A percentile compares a stretch with the other conserved stretches of the same genome.
Evolutionary conservation across 2,329 filamentous ascomycete species (phyloP).

Genomic region (Trichophyton verrucosum): DNA sequence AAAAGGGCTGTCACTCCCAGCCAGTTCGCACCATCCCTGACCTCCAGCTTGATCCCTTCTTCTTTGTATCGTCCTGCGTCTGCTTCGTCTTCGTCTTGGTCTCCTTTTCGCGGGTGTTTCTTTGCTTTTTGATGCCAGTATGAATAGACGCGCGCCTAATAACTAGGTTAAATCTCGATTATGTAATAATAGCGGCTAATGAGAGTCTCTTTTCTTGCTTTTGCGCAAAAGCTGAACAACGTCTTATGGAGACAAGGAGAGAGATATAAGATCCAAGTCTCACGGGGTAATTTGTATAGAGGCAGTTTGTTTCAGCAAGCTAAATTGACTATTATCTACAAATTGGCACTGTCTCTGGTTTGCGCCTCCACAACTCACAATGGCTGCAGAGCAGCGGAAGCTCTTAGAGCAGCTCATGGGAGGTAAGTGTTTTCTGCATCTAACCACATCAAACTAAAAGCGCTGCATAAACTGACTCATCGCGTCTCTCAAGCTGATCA

Average conservation of each 20-base stretch:
- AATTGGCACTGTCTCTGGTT: neutral
- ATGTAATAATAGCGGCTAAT: neutral
- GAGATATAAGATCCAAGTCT: neutral
- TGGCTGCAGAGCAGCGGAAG: conserved; percentile 97
- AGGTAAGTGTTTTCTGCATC: conserved; percentile 21
- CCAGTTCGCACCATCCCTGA: neutral
- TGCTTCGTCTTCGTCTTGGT: neutral
- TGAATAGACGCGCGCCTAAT: neutral
- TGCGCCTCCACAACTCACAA: conserved; percentile 27
- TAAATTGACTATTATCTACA: neutral
- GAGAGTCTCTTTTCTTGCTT: neutral
- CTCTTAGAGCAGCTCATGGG: conserved; percentile 88
- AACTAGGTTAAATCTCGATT: neutral
- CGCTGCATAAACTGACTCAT: conserved; percentile 16
- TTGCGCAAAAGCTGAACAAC: neutral
- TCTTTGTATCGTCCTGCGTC: neutral
- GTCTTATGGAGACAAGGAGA: too few relatives aligned
- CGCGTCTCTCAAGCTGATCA: conserved; percentile 35
- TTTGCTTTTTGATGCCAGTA: neutral
- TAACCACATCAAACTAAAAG: neutral
- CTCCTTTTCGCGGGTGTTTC: neutral
- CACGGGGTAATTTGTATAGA: neutral
- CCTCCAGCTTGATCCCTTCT: neutral
- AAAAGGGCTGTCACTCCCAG: neutral
- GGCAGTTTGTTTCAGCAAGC: neutral